phyloP scores from a whole-genome alignment of 2,329 filamentous ascomycete species.

The Cladosporium halotolerans region DNA sequence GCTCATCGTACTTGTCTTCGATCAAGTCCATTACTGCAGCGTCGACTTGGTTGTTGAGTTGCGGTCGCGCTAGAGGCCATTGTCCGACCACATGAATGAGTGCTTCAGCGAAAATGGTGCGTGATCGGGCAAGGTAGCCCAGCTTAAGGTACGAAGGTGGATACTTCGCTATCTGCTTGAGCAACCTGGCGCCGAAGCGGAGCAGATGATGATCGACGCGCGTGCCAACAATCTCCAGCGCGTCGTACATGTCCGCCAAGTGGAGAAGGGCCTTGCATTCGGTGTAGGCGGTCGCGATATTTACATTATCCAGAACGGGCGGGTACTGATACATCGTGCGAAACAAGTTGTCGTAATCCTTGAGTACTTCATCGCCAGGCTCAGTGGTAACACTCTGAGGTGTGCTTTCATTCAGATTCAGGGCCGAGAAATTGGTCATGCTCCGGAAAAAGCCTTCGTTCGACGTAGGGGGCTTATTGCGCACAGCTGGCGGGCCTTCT shows the following conservation, averaged over 20 bases:
- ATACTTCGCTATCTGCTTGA: slow-evolving; percentile 96
- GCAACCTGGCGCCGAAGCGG: slow-evolving; percentile 82
- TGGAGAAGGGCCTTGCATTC: slow-evolving; percentile 87
- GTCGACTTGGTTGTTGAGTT: slow-evolving; percentile 67
- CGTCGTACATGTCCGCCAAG: slow-evolving; percentile 92
- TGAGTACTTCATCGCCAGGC: slow-evolving; percentile 64
- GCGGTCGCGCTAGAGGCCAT: slow-evolving; percentile 76
- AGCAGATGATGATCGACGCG: slow-evolving; percentile 90
- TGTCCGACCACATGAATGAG: slow-evolving; percentile 91
- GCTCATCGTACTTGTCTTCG: slow-evolving; percentile 89
- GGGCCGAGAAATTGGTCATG: slow-evolving; percentile 68
- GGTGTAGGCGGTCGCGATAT: slow-evolving; percentile 86
- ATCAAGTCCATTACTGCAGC: slow-evolving; percentile 78
- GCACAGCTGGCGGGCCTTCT: slow-evolving; percentile 45
- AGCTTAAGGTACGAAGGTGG: slow-evolving; percentile 87
- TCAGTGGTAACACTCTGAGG: slow-evolving; percentile 42
- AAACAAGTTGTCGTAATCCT: slow-evolving; percentile 93
- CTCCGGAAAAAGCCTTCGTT: slow-evolving; percentile 76
- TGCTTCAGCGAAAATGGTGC: slow-evolving; percentile 69
- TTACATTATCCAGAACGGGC: slow-evolving; percentile 72
- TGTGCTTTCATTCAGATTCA: slow-evolving; percentile 44
- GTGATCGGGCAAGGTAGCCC: slow-evolving; percentile 76
- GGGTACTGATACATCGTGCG: slow-evolving; percentile 93
- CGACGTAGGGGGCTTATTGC: slow-evolving; percentile 58
- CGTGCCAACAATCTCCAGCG: slow-evolving; percentile 77